These are phyloP conservation scores for Populus tremula DNA, from an alignment of 345 rosid species.

Conservation along the genomic window DNA sequence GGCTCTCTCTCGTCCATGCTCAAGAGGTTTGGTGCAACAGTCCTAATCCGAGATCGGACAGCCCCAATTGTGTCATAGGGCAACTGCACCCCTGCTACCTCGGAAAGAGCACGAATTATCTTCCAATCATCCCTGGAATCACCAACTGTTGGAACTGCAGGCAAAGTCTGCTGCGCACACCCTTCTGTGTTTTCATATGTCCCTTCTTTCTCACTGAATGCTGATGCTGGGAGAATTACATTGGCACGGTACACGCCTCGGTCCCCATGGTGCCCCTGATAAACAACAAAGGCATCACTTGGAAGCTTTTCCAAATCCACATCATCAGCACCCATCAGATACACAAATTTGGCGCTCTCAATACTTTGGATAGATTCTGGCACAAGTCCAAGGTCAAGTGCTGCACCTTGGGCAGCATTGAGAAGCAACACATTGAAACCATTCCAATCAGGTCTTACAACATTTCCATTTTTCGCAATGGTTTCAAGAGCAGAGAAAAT, in stretches of 20 bases:
- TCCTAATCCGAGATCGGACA: conserved; percentile 63
- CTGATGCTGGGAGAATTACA: conserved; percentile 85
- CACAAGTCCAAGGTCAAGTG: conserved; percentile 95
- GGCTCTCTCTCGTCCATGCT: conserved; percentile 72
- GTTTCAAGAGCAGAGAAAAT: conserved; percentile 67
- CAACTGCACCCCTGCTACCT: conserved; percentile 68
- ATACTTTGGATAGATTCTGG: conserved; percentile 68
- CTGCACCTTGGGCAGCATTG: conserved; percentile 96
- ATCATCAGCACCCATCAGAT: conserved; percentile 97
- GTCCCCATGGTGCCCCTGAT: conserved; percentile 98
- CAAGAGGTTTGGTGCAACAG: conserved; percentile 85
- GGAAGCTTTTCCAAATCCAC: conserved; percentile 76
- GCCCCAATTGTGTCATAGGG: conserved; percentile 74
- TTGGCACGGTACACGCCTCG: conserved; percentile 81
- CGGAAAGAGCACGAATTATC: conserved; percentile 85
- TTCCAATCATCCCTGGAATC: conserved; percentile 99
- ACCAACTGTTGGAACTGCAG: conserved; percentile 97
- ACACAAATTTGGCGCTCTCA: conserved; percentile 76
- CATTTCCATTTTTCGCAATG: conserved; percentile 65
- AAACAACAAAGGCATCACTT: conserved; percentile 83
- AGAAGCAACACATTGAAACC: conserved; percentile 84
- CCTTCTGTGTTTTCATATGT: conserved; percentile 96
- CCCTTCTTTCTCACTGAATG: conserved; percentile 93
- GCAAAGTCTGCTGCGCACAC: conserved; percentile 76
- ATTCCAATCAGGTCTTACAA: conserved; percentile 88